These are phyloP conservation scores for Forsythia viridissima DNA, from an alignment of 257 asterid genomes.

Conservation along the genomic window DNA sequence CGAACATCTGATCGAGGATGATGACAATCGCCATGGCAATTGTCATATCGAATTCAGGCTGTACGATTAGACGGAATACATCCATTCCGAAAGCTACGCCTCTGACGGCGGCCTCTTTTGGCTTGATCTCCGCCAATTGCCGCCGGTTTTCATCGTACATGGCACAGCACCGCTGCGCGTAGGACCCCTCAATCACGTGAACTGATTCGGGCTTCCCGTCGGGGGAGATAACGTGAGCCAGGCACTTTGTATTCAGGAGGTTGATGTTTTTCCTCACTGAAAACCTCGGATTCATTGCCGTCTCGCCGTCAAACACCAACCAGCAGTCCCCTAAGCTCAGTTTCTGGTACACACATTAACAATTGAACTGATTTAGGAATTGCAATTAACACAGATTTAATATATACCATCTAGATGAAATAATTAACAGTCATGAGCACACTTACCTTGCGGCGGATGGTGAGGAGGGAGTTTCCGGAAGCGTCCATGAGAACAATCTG, in stretches of 20 bases:
- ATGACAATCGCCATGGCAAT: slow-evolving; percentile 67
- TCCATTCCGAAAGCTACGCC: slow-evolving; percentile 61
- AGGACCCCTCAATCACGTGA: slow-evolving; percentile 62
- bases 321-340: slow-evolving; percentile 61
- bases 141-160: slow-evolving; percentile 55
- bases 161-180: slow-evolving; percentile 47
- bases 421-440: no score
- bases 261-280: slow-evolving; percentile 49
- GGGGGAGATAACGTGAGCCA: slow-evolving; percentile 43
- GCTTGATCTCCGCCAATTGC: slow-evolving; percentile 64
- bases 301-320: slow-evolving; percentile 65
- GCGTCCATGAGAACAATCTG: slow-evolving; percentile 72
- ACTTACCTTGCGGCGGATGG: slow-evolving; percentile 73
- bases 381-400: no score
- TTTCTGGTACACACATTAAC: slow-evolving; percentile 29
- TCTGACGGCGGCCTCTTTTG: slow-evolving; percentile 56
- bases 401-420: no score
- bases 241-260: slow-evolving; percentile 30
- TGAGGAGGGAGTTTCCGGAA: slow-evolving; percentile 57
- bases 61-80: slow-evolving; percentile 55
- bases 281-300: slow-evolving; percentile 38
- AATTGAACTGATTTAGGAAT: no score
- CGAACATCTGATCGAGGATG: slow-evolving; percentile 72
- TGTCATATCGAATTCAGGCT: slow-evolving; percentile 47
- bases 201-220: neutral